Percentiles rank a stretch among this genome's conserved stretches.
Evolutionary conservation across 371 early-diverging fungal species (phyloP).

Genomic region (Funneliformis caledonium): DNA sequence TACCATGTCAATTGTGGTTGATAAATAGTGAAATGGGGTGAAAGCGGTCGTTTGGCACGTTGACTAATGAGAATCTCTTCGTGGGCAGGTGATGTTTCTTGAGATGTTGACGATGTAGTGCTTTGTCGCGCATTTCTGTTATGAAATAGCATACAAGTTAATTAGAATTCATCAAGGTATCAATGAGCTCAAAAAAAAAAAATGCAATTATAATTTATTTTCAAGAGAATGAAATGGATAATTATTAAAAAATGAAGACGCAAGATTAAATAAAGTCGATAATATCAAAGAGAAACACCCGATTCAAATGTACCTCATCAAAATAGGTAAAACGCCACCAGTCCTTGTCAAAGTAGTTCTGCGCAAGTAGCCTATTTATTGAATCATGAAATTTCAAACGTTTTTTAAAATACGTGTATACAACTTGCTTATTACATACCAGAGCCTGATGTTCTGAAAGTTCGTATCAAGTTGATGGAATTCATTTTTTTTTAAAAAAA

Average conservation of each 20-base stretch:
- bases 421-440: slow-evolving; percentile 8
- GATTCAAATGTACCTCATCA: slow-evolving; percentile 2
- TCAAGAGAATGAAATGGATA: not conserved
- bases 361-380: not conserved
- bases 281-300: too few relatives aligned
- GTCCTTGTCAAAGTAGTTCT: slow-evolving; percentile 14
- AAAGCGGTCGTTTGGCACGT: slow-evolving; percentile 80
- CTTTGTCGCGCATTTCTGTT: not conserved
- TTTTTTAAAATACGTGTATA: not conserved
- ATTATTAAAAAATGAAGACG: not conserved
- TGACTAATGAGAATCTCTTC: slow-evolving; percentile 54
- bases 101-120: not conserved
- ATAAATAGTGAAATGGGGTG: slow-evolving; percentile 85
- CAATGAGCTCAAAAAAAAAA: not conserved
- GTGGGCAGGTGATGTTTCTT: not conserved
- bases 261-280: not conserved
- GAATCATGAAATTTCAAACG: not conserved
- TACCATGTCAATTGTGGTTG: slow-evolving; percentile 88
- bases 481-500: slow-evolving; percentile 15
- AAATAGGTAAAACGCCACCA: not conserved
- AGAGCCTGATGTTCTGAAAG: not conserved
- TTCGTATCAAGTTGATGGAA: not conserved
- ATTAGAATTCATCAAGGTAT: not conserved
- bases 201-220: too few relatives aligned
- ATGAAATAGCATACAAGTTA: not conserved